Evolutionary conservation across 305 asterid species (phyloP).

Genomic region (Euphrasia arctica): DNA sequence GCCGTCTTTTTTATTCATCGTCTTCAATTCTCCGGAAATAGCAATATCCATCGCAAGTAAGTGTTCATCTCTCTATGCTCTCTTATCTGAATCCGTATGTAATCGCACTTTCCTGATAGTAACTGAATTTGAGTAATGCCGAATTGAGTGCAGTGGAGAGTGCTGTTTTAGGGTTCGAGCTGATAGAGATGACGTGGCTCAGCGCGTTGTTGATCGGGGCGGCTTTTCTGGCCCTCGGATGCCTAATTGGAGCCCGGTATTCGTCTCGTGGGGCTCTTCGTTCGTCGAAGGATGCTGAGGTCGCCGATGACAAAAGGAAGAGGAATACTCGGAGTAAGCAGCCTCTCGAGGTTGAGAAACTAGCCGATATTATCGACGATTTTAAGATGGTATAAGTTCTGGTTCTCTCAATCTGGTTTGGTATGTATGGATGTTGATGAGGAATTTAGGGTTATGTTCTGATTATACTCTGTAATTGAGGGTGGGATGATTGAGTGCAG

Average conservation of each 20-base stretch:
- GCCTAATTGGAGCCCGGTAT: conserved; percentile 53
- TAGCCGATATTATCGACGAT: conserved; percentile 84
- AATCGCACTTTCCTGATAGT: not conserved
- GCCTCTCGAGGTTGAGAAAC: conserved; percentile 67
- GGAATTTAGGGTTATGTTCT: not conserved
- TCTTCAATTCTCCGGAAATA: not conserved
- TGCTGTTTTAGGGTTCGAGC: conserved; percentile 40
- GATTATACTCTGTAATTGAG: not conserved
- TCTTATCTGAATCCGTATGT: not conserved
- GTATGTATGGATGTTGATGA: conserved; percentile 4
- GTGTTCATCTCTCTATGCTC: not conserved
- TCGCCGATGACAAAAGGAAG: conserved; percentile 39
- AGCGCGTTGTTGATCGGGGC: conserved; percentile 74
- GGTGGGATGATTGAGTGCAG: conserved; percentile 40
- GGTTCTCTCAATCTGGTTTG: not conserved
- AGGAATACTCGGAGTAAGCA: conserved; percentile 46
- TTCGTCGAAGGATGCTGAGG: conserved; percentile 30
- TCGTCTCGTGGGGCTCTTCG: conserved; percentile 35
- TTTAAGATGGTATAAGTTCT: conserved; percentile 70
- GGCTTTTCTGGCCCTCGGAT: conserved; percentile 52
- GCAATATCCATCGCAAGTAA: conserved; percentile 23
- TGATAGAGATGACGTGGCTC: conserved; percentile 79
- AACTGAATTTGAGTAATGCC: conserved; percentile 18
- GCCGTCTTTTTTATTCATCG: conserved; percentile 13
- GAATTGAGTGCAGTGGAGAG: conserved; percentile 34